Evolutionary conservation across 805 yeast species (phyloP).

Genomic region (Ogataea neopini): DNA sequence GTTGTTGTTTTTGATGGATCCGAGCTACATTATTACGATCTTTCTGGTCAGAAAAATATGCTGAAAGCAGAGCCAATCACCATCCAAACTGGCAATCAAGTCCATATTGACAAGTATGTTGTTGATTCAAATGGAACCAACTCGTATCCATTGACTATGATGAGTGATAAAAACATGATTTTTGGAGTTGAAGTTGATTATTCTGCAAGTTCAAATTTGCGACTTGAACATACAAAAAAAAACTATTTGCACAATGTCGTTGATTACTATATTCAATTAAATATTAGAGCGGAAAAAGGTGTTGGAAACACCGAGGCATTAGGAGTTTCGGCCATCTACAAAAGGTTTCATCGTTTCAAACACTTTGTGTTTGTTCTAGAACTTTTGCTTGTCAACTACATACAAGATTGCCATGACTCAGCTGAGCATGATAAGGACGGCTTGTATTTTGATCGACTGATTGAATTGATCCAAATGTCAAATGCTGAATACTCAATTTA

Average conservation of each 20-base stretch:
- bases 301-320: constrained; percentile 24
- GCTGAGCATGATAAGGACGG: constrained; percentile 26
- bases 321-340: constrained; percentile 33
- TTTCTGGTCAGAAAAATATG: constrained; percentile 28
- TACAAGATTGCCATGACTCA: constrained; percentile 35
- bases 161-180: constrained; percentile 48
- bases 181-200: constrained; percentile 51
- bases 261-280: constrained; percentile 44
- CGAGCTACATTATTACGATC: constrained; percentile 33
- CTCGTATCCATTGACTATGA: constrained; percentile 51
- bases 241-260: constrained; percentile 48
- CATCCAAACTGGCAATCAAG: constrained; percentile 36
- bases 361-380: constrained; percentile 53
- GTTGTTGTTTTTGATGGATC: constrained; percentile 37
- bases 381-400: constrained; percentile 44
- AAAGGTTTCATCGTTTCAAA: constrained; percentile 41
- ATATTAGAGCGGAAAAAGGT: constrained; percentile 23
- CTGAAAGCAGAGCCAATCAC: constrained; percentile 30
- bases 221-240: constrained; percentile 38
- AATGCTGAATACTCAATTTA: constrained; percentile 39
- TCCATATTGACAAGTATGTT: constrained; percentile 9
- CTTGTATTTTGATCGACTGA: constrained; percentile 33
- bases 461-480: constrained; percentile 36
- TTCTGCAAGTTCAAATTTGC: constrained; percentile 24
- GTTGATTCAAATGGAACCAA: constrained; percentile 36